Evolutionary conservation across 1,139 yeast species (phyloP), one percentile per base, ranked within the genome.

Genomic region (Maudiozyma humilis): DNA sequence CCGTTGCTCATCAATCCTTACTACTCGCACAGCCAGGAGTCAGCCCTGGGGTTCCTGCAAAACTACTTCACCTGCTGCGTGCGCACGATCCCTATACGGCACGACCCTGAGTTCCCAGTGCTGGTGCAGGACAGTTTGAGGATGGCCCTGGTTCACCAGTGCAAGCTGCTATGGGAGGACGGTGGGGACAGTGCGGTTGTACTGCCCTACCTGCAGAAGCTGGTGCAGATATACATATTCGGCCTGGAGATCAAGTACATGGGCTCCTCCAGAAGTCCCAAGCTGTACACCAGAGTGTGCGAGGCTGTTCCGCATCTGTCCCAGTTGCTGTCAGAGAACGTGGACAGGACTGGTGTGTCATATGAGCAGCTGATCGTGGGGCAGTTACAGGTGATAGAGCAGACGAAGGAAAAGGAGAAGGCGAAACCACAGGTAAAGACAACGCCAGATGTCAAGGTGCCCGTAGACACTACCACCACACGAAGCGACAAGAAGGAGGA

Each of bases 141-240:
- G 29, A 29, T 16, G n/a, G 35, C 32, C 15, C 42, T 45, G n/a
- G 30, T 17, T 20, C 16, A 31, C 34, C 43, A 43, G 12, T 45
- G 48, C 31, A n/a, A 8, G 2, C 32, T 25, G 19, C 15, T 40
- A 8, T 32, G 38, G 25, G 27, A 38, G 13, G 7, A 12, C 12
- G 10, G 12, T n/a, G 13, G 4, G 6, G n/a, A 10, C 7, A 14
- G 8, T n/a, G 25, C 17, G 7, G n/a, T 5, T 13, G 13, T 34
- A 3, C 32, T 42, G 3, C 4, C 39, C 7, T 45, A 44, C 8
- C 31, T 51, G 5, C 47, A 47, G 30, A 46, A 47, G 36, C 45
- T 54, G 31, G 48, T 54, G n/a, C 49, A 48, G n/a, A 48, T 50
- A 16, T 49, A 49, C 35, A 43, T 56, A n/a, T 48, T 55, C 29